Evolutionary conservation across 2,329 filamentous ascomycete genomes (phyloP).

Genomic region (Zasmidium citrigriseum): DNA sequence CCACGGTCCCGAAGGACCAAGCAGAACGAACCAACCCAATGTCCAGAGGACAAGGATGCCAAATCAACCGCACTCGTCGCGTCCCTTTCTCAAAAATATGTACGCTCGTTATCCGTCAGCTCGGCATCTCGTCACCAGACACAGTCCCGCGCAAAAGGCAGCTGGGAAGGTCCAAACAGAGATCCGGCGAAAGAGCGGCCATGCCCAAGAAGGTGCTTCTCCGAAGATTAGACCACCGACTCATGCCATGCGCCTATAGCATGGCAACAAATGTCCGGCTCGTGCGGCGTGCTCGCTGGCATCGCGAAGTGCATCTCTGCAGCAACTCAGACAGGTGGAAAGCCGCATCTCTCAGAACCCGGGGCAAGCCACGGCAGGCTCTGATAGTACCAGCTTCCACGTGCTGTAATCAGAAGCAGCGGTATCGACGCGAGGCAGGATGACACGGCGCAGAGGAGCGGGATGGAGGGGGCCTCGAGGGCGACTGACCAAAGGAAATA

Average conservation of each 20-base stretch:
- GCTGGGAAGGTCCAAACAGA: slow-evolving; percentile 28
- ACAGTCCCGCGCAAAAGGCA: slow-evolving; percentile 21
- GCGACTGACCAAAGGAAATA: slow-evolving; percentile 32
- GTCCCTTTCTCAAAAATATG: slow-evolving; percentile 25
- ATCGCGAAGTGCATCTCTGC: slow-evolving; percentile 29
- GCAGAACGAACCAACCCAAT: slow-evolving; percentile 33
- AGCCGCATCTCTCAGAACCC: slow-evolving; percentile 22
- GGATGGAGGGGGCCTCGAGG: slow-evolving; percentile 43
- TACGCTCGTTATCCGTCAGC: slow-evolving; percentile 34
- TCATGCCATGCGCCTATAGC: slow-evolving; percentile 32
- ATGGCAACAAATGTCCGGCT: slow-evolving; percentile 39
- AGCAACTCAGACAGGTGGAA: slow-evolving; percentile 31
- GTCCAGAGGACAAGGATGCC: slow-evolving; percentile 37
- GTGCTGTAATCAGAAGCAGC: slow-evolving; percentile 37
- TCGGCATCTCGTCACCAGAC: slow-evolving; percentile 17
- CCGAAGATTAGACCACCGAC: slow-evolving; percentile 34
- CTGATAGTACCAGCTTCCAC: slow-evolving; percentile 27
- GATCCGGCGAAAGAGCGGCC: slow-evolving; percentile 34
- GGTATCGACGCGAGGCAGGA: slow-evolving; percentile 38
- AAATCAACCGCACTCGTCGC: slow-evolving; percentile 35
- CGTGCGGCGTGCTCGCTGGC: slow-evolving; percentile 20
- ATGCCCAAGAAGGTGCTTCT: slow-evolving; percentile 36
- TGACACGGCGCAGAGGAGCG: slow-evolving; percentile 42
- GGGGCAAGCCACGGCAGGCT: slow-evolving; percentile 37
- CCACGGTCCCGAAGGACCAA: slow-evolving; percentile 14